Evolutionary conservation across 2,329 filamentous ascomycete genomes (phyloP), one percentile per base, ranked within the genome.

Genomic region (Beauveria sp.): DNA sequence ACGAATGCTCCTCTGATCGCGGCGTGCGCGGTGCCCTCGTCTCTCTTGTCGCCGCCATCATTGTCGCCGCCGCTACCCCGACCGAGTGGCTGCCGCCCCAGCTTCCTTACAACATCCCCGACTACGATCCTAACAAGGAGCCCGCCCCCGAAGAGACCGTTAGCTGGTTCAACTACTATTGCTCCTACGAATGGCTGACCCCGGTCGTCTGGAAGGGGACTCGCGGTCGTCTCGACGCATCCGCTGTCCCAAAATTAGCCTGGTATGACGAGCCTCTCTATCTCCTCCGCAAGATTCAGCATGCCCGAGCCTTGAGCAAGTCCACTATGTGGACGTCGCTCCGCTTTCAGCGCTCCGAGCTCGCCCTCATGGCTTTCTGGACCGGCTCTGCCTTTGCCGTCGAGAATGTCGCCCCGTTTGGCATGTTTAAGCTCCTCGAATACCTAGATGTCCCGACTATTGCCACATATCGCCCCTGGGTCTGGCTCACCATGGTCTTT

Each of bases 241-340:
- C 78, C 43, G 76, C 78, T 64, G 75, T 83, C 22, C 80, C 80
- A 3, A 74, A 66, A 31, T 69, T 83, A 34, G 79, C 81, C 2
- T 83, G 80, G 79, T 83, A 83, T 64, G 81, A 84, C 57, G 80
- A 83, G 64, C 81, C 81, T 9, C 68, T 78, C 24, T 70, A 81
- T 56, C 75, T 83, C 18, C 71, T 82, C 2, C 70, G 71, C 24
- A 75, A 72, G 62, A 71, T 83, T 12, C 74, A 77, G 28, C 66
- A 72, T 20, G 79, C 80, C 14, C 76, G 81, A 2, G 67, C 68
- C 31, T 75, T 75, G 61, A 75, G 74, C 31, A 74, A 72, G 63
- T 76, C 71, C 18, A 83, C 80, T 3, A 61, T 79, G 16, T 74
- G 74, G 71, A 83, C 81, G 0, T 67, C 78, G 3, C 38, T 80